A percentile compares a stretch with the other conserved stretches of the same genome.
Evolutionary conservation across 768 basidiomycete species (phyloP).

Genomic region (Suillus americanus): DNA sequence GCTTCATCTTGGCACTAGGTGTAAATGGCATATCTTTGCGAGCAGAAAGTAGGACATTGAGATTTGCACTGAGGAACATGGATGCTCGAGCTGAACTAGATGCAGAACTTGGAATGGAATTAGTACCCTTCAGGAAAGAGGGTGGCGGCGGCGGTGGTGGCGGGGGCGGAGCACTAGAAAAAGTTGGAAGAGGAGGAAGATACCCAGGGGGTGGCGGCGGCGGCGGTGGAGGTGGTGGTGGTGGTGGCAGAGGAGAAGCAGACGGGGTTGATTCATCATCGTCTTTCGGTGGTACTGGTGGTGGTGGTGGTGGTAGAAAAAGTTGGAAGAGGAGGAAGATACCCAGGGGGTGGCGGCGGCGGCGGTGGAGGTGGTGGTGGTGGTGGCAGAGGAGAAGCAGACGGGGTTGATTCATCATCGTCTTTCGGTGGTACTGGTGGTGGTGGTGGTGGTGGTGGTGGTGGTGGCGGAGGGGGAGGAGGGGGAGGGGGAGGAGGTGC

Average conservation of each 20-base stretch:
- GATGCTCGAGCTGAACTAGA: slow-evolving; percentile 58
- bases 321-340: slow-evolving; percentile 23
- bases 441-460: slow-evolving; percentile 16
- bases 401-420: slow-evolving; percentile 20
- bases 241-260: slow-evolving; percentile 25
- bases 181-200: slow-evolving; percentile 22
- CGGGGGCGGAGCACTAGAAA: slow-evolving; percentile 23
- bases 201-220: slow-evolving; percentile 37
- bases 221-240: slow-evolving; percentile 33
- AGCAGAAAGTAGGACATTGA: slow-evolving; percentile 53
- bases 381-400: slow-evolving; percentile 27
- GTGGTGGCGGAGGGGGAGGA: slow-evolving; percentile 10
- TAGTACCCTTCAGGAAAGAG: slow-evolving; percentile 25
- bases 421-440: slow-evolving; percentile 23
- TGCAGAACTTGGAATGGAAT: slow-evolving; percentile 37
- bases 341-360: slow-evolving; percentile 37
- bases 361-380: slow-evolving; percentile 34
- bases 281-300: slow-evolving; percentile 25
- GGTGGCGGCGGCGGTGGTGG: slow-evolving; percentile 40
- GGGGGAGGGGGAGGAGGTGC: slow-evolving; percentile 29
- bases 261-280: slow-evolving; percentile 22
- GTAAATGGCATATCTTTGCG: slow-evolving; percentile 87
- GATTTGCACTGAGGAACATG: slow-evolving; percentile 54
- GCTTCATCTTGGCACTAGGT: slow-evolving; percentile 92
- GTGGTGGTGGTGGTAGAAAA: slow-evolving; percentile 15